Evolutionary conservation across 208 protist species (phyloP), one percentile per base, ranked within the genome.

Genomic region (Acanthamoeba castellanii): DNA sequence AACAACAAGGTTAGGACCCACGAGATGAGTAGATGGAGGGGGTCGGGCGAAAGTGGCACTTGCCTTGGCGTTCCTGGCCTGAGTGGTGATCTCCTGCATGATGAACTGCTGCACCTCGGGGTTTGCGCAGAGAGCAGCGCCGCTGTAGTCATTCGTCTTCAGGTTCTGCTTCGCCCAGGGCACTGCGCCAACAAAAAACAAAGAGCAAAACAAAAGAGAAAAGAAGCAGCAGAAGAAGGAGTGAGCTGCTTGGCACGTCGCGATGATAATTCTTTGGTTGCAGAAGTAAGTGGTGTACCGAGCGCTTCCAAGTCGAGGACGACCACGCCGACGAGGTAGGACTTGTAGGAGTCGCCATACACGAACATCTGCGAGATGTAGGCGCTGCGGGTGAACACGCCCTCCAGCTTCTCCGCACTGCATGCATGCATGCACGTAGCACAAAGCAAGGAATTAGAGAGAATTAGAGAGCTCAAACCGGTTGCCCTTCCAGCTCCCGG

Each of bases 251-350:
- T 57, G 14, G 16, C 52, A 18, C 37, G 52, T 57, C 0, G 52
- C 52, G 52, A 57, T 57, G 6, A 18, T 18, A 57, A 57, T 11
- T 13, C 7, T 18, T 20, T 18, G 37, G 37, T 42, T 3, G 37
- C 37, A 42, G 37, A 5, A 9, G 30, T 72, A 5, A 72, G n/a
- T 18, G 32, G n/a, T 30, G 37, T 82, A 82, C 74, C 74, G 16
- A 82, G 74, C 5, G 74, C 74, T 34, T 97, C 95, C 30, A 50
- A 42, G 59, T 98, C 96, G 50, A 96, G 97, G 3, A 98, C 95
- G 70, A 98, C 87, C 22, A 98, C 66, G 70, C 72, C 97, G 11
- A 98, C 97, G 7, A 98, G 87, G 57, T 91, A 97, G 42, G 95
- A 88, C 74, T 98, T 91, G 11, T 96, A 55, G 27, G 45, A 70